A percentile compares a stretch with the other conserved stretches of the same genome.
Conservation (phyloP, 2,329 filamentous ascomycete genomes). For the Catunica adiposa region DNA sequence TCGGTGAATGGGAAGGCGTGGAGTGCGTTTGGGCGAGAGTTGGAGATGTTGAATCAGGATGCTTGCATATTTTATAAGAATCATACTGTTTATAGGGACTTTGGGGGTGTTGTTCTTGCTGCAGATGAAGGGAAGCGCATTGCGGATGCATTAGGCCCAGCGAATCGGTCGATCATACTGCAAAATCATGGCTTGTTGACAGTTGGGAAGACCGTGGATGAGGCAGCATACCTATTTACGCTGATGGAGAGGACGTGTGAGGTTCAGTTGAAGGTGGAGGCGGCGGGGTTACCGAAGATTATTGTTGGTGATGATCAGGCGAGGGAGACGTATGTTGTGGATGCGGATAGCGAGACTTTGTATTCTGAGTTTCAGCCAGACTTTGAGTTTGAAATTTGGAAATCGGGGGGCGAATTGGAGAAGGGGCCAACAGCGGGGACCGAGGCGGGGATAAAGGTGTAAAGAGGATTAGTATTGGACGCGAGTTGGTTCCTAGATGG, state of each 20-base stretch:
- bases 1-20: slow-evolving; percentile 42
- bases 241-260: slow-evolving; percentile 22
- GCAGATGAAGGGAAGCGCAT: slow-evolving; percentile 43
- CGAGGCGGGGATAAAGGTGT: too few relatives aligned
- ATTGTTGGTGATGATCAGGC: slow-evolving; percentile 25
- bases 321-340: slow-evolving; percentile 23
- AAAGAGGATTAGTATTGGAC: too few relatives aligned
- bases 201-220: slow-evolving; percentile 47
- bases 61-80: slow-evolving; percentile 39
- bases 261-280: slow-evolving; percentile 22
- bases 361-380: slow-evolving; percentile 23
- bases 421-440: background rate
- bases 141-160: slow-evolving; percentile 36
- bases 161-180: slow-evolving; percentile 38
- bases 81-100: slow-evolving; percentile 43
- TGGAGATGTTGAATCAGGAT: slow-evolving; percentile 48
- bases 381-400: slow-evolving; percentile 22
- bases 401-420: slow-evolving; percentile 15
- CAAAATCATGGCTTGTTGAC: slow-evolving; percentile 50
- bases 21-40: slow-evolving; percentile 37
- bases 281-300: slow-evolving; percentile 18
- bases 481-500: too few relatives aligned
- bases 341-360: slow-evolving; percentile 20
- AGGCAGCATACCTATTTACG: slow-evolving; percentile 48
- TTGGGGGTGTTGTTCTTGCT: slow-evolving; percentile 45